Evolutionary conservation across 352 stramenopile genomes (phyloP), one percentile per base, ranked within the genome.

Genomic region (Phytophthora boehmeriae): DNA sequence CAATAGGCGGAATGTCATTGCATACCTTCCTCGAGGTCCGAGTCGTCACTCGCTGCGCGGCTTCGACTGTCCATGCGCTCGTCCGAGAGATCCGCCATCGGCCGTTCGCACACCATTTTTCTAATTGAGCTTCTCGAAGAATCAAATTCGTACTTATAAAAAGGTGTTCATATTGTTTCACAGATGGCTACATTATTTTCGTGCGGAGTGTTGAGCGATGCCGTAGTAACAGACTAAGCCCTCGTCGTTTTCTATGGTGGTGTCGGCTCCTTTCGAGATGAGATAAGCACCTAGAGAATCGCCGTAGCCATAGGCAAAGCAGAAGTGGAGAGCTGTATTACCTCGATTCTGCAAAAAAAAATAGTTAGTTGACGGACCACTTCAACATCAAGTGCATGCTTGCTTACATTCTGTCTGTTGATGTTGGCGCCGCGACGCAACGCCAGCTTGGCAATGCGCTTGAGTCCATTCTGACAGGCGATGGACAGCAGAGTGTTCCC

Each of bases 321-420:
- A 97, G 55, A 96, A 97, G 44, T 97, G 91, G 38, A 97, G 74
- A 16, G 89, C 82, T 6, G 90, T 97, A 62, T 97, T 97, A 20
- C 90, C 87, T 59, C 83, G 81, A 36, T 82, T 71, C 80, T 90
- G 39, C 4, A 68, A 28, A 13, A 41, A 54, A 44, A 1, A 20
- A 8, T 56, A 27, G 16, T 9, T 19, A 47, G 30, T 17, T 49
- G 20, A 34, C 55, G 23, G 54, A 27, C 4, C 2, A 30, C 13
- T 38, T 6, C 10, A 50, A 44, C 14, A 63, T 10, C 20, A 20
- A 47, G 19, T 3, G 9, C n/a, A 8, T 19, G 20, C 27, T 2
- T 13, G 77, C 80, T 43, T 73, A 89, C 81, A 47, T 97, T 97
- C 23, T 78, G 75, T 45, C 66, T 83, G 73, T 97, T 97, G 65